Conservation (phyloP, 1,284 basidiomycete genomes). For the Cryptococcus sp. region DNA sequence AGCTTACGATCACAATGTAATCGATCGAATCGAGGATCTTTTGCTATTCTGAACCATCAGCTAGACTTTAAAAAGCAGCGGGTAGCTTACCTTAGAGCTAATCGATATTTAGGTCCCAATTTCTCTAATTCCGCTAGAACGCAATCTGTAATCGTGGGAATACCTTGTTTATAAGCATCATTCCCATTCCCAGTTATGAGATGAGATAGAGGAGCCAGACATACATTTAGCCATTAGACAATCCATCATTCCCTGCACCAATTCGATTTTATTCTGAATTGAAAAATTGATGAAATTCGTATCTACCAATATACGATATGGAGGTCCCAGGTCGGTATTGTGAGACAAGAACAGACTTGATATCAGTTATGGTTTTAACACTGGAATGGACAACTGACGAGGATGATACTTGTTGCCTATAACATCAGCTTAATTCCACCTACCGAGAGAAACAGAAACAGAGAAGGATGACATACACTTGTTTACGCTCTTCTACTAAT, state of each 20-base stretch:
- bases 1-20: constrained; percentile 69
- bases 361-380: constrained; percentile 57
- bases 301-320: constrained; percentile 95
- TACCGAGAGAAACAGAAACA: neutral
- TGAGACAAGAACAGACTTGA: constrained; percentile 89
- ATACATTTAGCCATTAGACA: constrained; percentile 97
- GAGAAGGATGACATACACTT: constrained; percentile 49
- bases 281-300: constrained; percentile 99
- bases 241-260: constrained; percentile 98
- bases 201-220: constrained; percentile 46
- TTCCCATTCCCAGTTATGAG: neutral
- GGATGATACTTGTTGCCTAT: constrained; percentile 26
- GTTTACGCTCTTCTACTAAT: constrained; percentile 47
- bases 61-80: neutral
- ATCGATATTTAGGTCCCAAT: constrained; percentile 89
- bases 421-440: neutral
- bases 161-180: constrained; percentile 57
- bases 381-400: constrained; percentile 4
- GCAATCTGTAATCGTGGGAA: constrained; percentile 97
- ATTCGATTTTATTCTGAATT: constrained; percentile 95
- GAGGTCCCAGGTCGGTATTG: constrained; percentile 92
- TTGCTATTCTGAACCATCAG: constrained; percentile 65
- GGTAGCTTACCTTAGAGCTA: constrained; percentile 71
- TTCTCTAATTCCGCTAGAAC: constrained; percentile 98
- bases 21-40: constrained; percentile 94